phyloP scores from a whole-genome alignment of 148 eudicot genomes.

The Silene latifolia region DNA sequence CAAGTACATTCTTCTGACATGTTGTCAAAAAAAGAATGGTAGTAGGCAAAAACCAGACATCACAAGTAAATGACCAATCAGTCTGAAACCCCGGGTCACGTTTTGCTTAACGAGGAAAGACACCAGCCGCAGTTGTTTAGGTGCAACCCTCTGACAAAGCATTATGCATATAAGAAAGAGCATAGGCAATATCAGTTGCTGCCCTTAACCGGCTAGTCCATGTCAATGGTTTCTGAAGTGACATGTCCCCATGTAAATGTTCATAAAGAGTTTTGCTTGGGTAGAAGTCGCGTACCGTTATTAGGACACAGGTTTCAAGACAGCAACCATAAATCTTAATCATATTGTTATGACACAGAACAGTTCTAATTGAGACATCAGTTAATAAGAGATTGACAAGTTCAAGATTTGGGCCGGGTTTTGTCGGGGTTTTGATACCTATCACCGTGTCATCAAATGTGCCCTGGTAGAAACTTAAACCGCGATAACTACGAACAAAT shows the following conservation, averaged over 20 bases:
- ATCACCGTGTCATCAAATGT: too few relatives aligned
- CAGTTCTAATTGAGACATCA: constrained; percentile 19
- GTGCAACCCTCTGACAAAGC: too few relatives aligned
- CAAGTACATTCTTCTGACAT: too few relatives aligned
- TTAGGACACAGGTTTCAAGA: constrained; percentile 27
- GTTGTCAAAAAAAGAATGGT: too few relatives aligned
- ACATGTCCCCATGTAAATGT: constrained; percentile 17
- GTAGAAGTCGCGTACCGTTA: constrained; percentile 24
- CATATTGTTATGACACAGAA: constrained; percentile 22
- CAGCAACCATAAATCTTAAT: constrained; percentile 32
- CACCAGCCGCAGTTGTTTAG: too few relatives aligned
- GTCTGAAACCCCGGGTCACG: too few relatives aligned
- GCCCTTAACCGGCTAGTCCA: too few relatives aligned
- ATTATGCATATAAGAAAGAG: too few relatives aligned
- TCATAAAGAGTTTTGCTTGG: constrained; percentile 19
- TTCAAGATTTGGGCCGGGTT: neutral
- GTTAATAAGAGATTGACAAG: constrained; percentile 14
- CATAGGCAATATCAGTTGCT: too few relatives aligned
- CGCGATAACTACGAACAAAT: constrained; percentile 3
- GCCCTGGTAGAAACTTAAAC: neutral
- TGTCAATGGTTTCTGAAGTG: neutral
- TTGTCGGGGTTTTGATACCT: neutral
- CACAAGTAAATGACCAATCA: too few relatives aligned
- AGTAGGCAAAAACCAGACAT: too few relatives aligned
- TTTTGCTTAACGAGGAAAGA: too few relatives aligned